Conservation (phyloP, 495 filamentous ascomycete species). For the Trichoderma gamsii region DNA sequence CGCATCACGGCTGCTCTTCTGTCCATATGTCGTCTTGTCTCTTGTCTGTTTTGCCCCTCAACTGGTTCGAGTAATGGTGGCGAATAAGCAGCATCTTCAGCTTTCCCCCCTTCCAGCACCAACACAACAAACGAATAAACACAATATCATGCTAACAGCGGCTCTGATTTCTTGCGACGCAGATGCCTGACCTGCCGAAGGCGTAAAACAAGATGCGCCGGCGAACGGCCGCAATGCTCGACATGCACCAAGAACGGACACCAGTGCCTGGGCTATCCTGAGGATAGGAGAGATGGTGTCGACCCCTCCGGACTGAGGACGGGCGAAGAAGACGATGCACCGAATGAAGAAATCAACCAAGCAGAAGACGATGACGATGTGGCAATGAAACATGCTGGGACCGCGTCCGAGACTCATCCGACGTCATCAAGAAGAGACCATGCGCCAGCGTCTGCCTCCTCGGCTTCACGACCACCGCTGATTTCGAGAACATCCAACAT, state of each 20-base stretch:
- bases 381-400: neutral
- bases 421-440: neutral
- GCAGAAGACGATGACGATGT: slow-evolving; percentile 16
- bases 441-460: neutral
- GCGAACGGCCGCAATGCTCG: slow-evolving; percentile 67
- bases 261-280: slow-evolving; percentile 61
- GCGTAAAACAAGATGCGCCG: slow-evolving; percentile 77
- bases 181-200: slow-evolving; percentile 76
- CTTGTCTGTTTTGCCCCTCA: slow-evolving; percentile 12
- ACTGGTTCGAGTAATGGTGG: neutral
- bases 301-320: slow-evolving; percentile 19
- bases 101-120: too few relatives aligned
- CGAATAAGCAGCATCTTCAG: neutral
- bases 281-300: slow-evolving; percentile 42
- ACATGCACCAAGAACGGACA: slow-evolving; percentile 73
- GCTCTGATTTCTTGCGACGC: slow-evolving; percentile 1
- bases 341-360: slow-evolving; percentile 20
- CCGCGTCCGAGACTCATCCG: neutral
- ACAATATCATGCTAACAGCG: slow-evolving; percentile 17
- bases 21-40: slow-evolving; percentile 17
- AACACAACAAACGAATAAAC: too few relatives aligned
- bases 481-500: slow-evolving; percentile 19
- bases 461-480: slow-evolving; percentile 15
- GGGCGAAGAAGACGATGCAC: slow-evolving; percentile 6
- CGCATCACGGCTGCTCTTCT: slow-evolving; percentile 18